Evolutionary conservation across 768 basidiomycete genomes (phyloP).

Genomic region (Suillus americanus): DNA sequence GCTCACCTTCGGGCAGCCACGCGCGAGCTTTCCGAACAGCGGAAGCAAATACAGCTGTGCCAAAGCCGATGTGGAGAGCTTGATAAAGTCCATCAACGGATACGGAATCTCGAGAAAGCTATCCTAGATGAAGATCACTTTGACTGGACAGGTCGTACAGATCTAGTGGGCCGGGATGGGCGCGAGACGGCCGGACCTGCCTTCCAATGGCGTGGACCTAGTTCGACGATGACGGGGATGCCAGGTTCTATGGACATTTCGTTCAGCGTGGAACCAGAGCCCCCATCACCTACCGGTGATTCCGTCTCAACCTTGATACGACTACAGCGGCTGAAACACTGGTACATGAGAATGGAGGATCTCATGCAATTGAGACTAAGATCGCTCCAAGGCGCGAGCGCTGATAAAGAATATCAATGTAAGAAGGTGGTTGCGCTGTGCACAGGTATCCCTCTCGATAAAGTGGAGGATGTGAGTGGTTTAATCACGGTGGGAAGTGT

Average conservation of each 20-base stretch:
- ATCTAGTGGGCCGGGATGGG: slow-evolving; percentile 41
- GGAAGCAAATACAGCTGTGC: slow-evolving; percentile 79
- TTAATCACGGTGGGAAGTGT: slow-evolving; percentile 14
- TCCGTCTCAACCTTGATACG: slow-evolving; percentile 61
- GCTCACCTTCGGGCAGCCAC: slow-evolving; percentile 87
- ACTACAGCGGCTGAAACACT: slow-evolving; percentile 74
- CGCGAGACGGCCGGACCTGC: slow-evolving; percentile 43
- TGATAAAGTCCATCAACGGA: slow-evolving; percentile 77
- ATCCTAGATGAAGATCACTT: slow-evolving; percentile 76
- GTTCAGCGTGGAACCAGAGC: slow-evolving; percentile 68
- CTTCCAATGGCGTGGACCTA: slow-evolving; percentile 69
- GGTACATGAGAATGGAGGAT: slow-evolving; percentile 80
- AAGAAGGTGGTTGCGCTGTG: slow-evolving; percentile 89
- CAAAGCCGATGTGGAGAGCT: slow-evolving; percentile 73
- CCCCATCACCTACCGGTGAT: slow-evolving; percentile 63
- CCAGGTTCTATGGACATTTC: slow-evolving; percentile 64
- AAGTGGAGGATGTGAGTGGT: slow-evolving; percentile 84
- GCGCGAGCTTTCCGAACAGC: slow-evolving; percentile 85
- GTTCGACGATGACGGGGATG: slow-evolving; percentile 65
- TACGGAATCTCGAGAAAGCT: slow-evolving; percentile 82
- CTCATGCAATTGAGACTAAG: slow-evolving; percentile 70
- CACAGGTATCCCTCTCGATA: slow-evolving; percentile 82
- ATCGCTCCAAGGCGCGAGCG: slow-evolving; percentile 72
- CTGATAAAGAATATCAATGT: slow-evolving; percentile 89
- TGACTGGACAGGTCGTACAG: slow-evolving; percentile 84